Evolutionary conservation across 1,284 basidiomycete species (phyloP).

Genomic region (Tilletia caries): DNA sequence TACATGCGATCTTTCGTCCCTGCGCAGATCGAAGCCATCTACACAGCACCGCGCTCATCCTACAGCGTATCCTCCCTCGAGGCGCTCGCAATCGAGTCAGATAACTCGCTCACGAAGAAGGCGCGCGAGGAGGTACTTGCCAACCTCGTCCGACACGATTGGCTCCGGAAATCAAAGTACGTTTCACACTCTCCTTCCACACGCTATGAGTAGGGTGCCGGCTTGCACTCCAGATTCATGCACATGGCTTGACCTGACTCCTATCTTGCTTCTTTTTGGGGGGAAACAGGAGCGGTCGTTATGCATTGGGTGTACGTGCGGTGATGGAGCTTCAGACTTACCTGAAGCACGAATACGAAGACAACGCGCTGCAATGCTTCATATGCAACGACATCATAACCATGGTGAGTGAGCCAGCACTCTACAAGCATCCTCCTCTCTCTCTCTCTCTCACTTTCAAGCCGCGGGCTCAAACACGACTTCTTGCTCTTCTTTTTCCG

Average conservation of each 20-base stretch:
- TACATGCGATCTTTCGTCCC: not conserved
- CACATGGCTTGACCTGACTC: not conserved
- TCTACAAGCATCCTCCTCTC: not conserved
- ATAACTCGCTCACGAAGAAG: conserved; percentile 61
- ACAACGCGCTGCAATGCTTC: conserved; percentile 11
- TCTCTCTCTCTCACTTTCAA: no score
- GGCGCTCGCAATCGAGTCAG: conserved; percentile 57
- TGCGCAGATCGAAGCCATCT: conserved; percentile 75
- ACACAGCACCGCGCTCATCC: conserved; percentile 69
- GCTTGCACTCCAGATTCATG: no score
- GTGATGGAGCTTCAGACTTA: conserved; percentile 72
- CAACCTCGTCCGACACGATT: conserved; percentile 66
- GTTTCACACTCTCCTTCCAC: conserved; percentile 44
- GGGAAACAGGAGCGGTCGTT: conserved; percentile 60
- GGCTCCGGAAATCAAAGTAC: conserved; percentile 73
- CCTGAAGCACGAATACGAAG: conserved; percentile 66
- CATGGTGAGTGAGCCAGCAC: not conserved
- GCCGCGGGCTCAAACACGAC: no score
- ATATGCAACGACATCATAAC: conserved; percentile 10
- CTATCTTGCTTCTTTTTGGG: not conserved
- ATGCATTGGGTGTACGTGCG: conserved; percentile 71
- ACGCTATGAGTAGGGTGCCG: no score
- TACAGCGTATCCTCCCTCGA: conserved; percentile 73
- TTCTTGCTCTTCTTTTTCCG: not conserved
- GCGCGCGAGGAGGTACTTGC: conserved; percentile 11